phyloP scores from a whole-genome alignment of 257 asterid species.

The Solanum pennellii region DNA sequence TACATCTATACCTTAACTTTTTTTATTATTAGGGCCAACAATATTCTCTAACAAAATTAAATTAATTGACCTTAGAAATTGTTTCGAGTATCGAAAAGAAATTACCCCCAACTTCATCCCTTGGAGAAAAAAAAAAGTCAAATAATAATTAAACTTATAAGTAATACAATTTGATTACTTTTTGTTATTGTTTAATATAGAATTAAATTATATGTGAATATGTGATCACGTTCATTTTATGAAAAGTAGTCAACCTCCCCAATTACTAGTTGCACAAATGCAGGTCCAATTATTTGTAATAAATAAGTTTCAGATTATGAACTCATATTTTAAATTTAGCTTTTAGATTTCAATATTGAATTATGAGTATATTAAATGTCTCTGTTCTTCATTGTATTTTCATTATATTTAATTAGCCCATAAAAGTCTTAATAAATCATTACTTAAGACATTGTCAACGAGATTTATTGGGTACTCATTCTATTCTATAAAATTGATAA shows the following conservation, averaged over 20 bases:
- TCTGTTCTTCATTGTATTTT: not conserved
- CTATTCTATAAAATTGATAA: no score
- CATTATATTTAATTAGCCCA: not conserved
- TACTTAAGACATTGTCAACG: not conserved
- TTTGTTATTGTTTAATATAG: not conserved
- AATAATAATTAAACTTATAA: not conserved
- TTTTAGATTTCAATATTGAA: not conserved
- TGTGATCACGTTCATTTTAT: not conserved
- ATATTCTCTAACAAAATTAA: not conserved
- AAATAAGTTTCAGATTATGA: not conserved
- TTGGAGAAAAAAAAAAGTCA: not conserved
- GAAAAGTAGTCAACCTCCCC: not conserved
- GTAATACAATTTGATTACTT: no score
- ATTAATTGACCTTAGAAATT: not conserved
- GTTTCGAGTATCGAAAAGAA: no score
- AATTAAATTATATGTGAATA: no score
- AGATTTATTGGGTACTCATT: not conserved
- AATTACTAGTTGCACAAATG: not conserved
- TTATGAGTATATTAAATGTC: not conserved
- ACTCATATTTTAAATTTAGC: not conserved
- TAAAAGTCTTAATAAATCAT: not conserved
- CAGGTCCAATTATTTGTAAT: not conserved
- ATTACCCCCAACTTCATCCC: no score
- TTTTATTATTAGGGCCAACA: not conserved
- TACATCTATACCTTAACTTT: not conserved